phyloP scores from a whole-genome alignment of 164 flowering plant species.

The Cinnamomum chago region DNA sequence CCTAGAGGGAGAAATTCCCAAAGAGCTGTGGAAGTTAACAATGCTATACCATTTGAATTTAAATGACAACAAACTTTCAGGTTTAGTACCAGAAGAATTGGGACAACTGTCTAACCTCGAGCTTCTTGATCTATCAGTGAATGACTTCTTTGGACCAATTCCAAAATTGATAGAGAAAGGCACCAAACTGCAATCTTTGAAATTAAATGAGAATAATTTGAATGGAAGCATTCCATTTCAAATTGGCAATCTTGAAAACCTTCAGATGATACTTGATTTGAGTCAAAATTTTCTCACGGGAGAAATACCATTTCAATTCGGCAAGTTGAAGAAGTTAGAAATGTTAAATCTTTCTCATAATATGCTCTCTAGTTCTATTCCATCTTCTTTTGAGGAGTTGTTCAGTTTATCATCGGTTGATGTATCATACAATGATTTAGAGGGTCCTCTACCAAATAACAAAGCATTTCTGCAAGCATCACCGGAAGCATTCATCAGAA shows the following conservation, averaged over 20 bases:
- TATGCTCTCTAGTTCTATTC: neutral
- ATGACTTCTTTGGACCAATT: neutral
- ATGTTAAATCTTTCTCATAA: slow-evolving; percentile 8
- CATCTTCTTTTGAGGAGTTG: slow-evolving; percentile 3
- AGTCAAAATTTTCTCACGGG: slow-evolving; percentile 3
- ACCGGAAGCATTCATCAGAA: slow-evolving; percentile 5
- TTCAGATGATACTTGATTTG: neutral
- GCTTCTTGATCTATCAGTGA: neutral
- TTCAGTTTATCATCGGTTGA: neutral
- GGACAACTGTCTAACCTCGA: neutral
- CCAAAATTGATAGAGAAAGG: slow-evolving; percentile 17
- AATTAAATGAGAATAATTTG: neutral
- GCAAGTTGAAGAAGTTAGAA: neutral
- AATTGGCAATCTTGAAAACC: neutral
- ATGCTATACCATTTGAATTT: too few species aligned
- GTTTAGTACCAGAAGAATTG: slow-evolving; percentile 2
- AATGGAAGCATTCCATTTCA: neutral
- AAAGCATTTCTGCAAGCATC: slow-evolving; percentile 10
- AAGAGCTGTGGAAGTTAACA: neutral
- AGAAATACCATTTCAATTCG: slow-evolving; percentile 4
- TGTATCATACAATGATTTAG: slow-evolving; percentile 2
- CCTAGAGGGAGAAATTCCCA: slow-evolving; percentile 5
- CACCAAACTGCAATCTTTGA: slow-evolving; percentile 4
- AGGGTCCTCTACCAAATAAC: neutral
- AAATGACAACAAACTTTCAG: neutral